Evolutionary conservation across 371 early-diverging fungal genomes (phyloP), one percentile per base, ranked within the genome.

Genomic region (Funneliformis caledonium): DNA sequence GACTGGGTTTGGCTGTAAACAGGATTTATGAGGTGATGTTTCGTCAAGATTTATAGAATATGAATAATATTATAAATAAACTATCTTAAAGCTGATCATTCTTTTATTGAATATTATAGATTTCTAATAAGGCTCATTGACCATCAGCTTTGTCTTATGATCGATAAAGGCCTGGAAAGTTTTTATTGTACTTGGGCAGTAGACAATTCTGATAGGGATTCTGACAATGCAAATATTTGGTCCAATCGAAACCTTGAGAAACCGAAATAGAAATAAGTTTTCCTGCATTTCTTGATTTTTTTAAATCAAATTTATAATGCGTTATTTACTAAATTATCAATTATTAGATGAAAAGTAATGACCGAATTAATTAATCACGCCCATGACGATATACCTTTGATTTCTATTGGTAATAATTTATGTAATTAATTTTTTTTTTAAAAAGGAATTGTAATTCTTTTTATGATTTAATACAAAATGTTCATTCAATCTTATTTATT

Each of bases 31-130:
- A 78, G 5, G 69, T 9, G 52, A 42, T 37, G 78, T 52, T 1
- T n/a, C 68, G 9, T 47, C 52, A 9, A 50, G 69, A 26, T 31
- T 16, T 12, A 31, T 56, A 78, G 50, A 78, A 69, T 69, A 68
- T 78, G 78, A 56, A 37, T 8, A 78, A 78, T 52, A 8, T 78
- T 8, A 78, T 19, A 76, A 65, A 65, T 65, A n/a, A n/a, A 64
- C n/a, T n/a, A 31, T 56, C 1, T 11, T 11, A n/a, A n/a, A n/a
- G n/a, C 9, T 6, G 11, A 8, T 22, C 5, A 31, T 37, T 4
- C 12, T 0, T 16, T 42, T 5, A 5, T 16, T 14, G 12, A 26
- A 22, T 12, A 5, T n/a, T 76, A 22, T 33, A 76, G 64, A 45
- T 76, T 47, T 33, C 43, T 76, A 14, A 76, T 64, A 14, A 76